Percentiles rank a stretch among this genome's conserved stretches.
Evolutionary conservation across 1,284 basidiomycete species (phyloP).

Genomic region (Naganishia liquefaciens): DNA sequence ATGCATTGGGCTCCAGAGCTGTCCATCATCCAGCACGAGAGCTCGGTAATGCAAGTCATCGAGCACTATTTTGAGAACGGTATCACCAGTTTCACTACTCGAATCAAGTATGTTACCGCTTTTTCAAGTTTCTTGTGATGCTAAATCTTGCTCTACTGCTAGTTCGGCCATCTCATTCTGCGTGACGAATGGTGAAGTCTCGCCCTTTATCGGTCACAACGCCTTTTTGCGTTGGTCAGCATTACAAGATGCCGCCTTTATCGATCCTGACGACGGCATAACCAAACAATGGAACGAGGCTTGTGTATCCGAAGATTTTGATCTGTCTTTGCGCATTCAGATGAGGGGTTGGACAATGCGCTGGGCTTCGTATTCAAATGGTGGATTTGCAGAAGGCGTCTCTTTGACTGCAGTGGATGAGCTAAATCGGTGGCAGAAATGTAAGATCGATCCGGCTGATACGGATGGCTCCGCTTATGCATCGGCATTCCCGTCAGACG

Average conservation of each 20-base stretch:
- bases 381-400: conserved; percentile 85
- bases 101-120: conserved; percentile 64
- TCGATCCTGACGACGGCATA: conserved; percentile 65
- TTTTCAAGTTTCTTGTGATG: conserved; percentile 42
- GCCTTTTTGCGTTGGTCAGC: conserved; percentile 77
- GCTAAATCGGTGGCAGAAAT: conserved; percentile 80
- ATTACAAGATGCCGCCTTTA: conserved; percentile 72
- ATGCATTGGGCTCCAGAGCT: conserved; percentile 73
- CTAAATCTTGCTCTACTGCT: background rate
- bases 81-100: conserved; percentile 73
- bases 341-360: conserved; percentile 68
- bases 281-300: conserved; percentile 75
- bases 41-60: conserved; percentile 70
- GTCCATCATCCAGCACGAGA: conserved; percentile 69
- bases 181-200: conserved; percentile 71
- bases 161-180: conserved; percentile 62
- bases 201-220: conserved; percentile 78
- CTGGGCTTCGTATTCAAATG: conserved; percentile 78
- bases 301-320: conserved; percentile 81
- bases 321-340: conserved; percentile 68
- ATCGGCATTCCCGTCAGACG: conserved; percentile 13
- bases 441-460: conserved; percentile 56
- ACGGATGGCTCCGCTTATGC: conserved; percentile 28
- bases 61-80: conserved; percentile 84
- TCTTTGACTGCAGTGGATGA: conserved; percentile 60